These are phyloP conservation scores for Cryptococcus sp. DNA, from an alignment of 1,284 basidiomycete species.

Conservation along the genomic window DNA sequence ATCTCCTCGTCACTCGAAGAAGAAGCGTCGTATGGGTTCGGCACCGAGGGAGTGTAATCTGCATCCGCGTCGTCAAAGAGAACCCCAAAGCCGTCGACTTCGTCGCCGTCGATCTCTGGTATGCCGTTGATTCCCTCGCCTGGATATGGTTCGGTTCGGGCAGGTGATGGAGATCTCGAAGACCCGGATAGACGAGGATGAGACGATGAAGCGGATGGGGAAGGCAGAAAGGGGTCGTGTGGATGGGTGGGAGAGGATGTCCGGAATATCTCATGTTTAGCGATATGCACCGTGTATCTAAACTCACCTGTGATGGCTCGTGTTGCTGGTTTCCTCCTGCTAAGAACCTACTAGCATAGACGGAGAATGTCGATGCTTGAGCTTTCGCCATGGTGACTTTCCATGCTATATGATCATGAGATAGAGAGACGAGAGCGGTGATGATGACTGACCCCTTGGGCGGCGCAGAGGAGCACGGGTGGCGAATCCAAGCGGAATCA, in stretches of 20 bases:
- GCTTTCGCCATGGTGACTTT: slow-evolving; percentile 1
- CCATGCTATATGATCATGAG: too few species aligned
- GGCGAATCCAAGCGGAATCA: too few species aligned
- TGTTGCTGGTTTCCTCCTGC: slow-evolving; percentile 6
- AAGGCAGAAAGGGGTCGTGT: slow-evolving; percentile 41
- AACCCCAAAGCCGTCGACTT: slow-evolving; percentile 21
- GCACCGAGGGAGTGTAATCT: slow-evolving; percentile 11
- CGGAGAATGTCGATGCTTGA: slow-evolving; percentile 33
- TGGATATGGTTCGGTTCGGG: slow-evolving; percentile 37
- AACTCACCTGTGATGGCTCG: slow-evolving; percentile 27
- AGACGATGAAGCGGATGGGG: slow-evolving; percentile 26
- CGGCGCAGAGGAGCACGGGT: too few species aligned
- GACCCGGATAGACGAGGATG: slow-evolving; percentile 30
- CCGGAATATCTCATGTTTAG: slow-evolving; percentile 31
- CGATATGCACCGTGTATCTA: not conserved
- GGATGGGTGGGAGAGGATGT: slow-evolving; percentile 23
- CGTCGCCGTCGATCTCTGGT: slow-evolving; percentile 34
- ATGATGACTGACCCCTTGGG: too few species aligned
- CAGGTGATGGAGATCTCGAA: slow-evolving; percentile 20
- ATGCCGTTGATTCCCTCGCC: slow-evolving; percentile 37
- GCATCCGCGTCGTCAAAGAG: slow-evolving; percentile 23
- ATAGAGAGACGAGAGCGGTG: too few species aligned
- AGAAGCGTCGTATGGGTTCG: slow-evolving; percentile 37
- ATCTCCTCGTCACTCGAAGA: slow-evolving; percentile 34
- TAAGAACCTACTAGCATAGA: slow-evolving; percentile 40